Evolutionary conservation across 2,329 filamentous ascomycete species (phyloP).

Genomic region (Hypoxylon sp.): DNA sequence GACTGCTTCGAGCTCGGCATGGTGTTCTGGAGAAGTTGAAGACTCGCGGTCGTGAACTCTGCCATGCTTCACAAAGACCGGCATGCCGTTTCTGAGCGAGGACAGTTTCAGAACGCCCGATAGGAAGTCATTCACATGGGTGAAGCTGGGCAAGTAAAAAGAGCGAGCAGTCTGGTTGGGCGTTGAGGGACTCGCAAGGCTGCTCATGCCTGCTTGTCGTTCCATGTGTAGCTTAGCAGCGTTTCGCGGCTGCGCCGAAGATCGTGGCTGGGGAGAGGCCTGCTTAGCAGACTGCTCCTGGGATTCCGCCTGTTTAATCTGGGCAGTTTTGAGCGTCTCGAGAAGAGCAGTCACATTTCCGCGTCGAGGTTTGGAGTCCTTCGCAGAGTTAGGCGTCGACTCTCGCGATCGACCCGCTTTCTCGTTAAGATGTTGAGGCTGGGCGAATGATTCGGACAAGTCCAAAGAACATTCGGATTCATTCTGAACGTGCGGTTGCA

Average conservation of each 20-base stretch:
- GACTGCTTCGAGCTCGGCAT: slow-evolving; percentile 60
- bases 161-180: slow-evolving; percentile 56
- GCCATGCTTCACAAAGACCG: slow-evolving; percentile 63
- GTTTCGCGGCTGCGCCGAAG: slow-evolving; percentile 28
- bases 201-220: slow-evolving; percentile 29
- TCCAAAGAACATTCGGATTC: slow-evolving; percentile 57
- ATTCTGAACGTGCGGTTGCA: slow-evolving; percentile 63
- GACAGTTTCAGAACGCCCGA: slow-evolving; percentile 63
- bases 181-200: slow-evolving; percentile 41
- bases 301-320: slow-evolving; percentile 38
- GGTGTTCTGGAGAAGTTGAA: slow-evolving; percentile 48
- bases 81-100: slow-evolving; percentile 60
- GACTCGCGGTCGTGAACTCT: slow-evolving; percentile 56
- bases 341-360: slow-evolving; percentile 48
- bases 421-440: slow-evolving; percentile 18
- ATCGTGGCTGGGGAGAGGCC: slow-evolving; percentile 25
- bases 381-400: slow-evolving; percentile 29
- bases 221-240: slow-evolving; percentile 29
- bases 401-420: slow-evolving; percentile 38
- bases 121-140: slow-evolving; percentile 64
- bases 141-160: slow-evolving; percentile 63
- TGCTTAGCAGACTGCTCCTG: slow-evolving; percentile 23
- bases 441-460: slow-evolving; percentile 13
- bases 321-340: slow-evolving; percentile 44
- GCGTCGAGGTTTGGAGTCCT: slow-evolving; percentile 35